Evolutionary conservation across 352 stramenopile species (phyloP).

Genomic region (Thalassiosira livingstoniorum): DNA sequence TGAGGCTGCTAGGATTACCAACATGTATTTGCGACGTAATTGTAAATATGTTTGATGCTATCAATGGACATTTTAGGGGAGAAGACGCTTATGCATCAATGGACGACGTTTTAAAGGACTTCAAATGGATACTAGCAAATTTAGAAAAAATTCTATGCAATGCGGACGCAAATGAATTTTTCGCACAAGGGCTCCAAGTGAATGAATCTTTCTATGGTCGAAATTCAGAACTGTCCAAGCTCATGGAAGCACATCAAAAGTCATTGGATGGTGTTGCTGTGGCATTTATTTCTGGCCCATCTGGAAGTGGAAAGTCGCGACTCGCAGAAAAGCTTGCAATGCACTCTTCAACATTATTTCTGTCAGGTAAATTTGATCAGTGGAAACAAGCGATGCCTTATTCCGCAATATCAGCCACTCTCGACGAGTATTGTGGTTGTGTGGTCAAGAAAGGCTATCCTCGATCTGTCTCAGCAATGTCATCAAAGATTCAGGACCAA

Average conservation of each 20-base stretch:
- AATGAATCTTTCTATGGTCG: slow-evolving; percentile 13
- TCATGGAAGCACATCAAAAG: slow-evolving; percentile 12
- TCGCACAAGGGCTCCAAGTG: slow-evolving; percentile 2
- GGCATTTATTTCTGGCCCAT: slow-evolving; percentile 17
- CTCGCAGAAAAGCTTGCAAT: slow-evolving; percentile 18
- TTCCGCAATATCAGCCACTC: slow-evolving; percentile 11
- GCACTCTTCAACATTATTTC: slow-evolving; percentile 13
- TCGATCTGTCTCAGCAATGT: not conserved
- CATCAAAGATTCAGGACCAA: not conserved
- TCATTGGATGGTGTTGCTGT: not conserved
- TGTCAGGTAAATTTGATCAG: slow-evolving; percentile 44
- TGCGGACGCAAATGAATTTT: slow-evolving; percentile 1
- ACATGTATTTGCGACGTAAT: slow-evolving; percentile 25
- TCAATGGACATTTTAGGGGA: slow-evolving; percentile 23
- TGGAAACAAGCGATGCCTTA: slow-evolving; percentile 17
- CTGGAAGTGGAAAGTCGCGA: slow-evolving; percentile 18
- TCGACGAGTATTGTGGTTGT: slow-evolving; percentile 20
- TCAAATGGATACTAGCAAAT: slow-evolving; percentile 19
- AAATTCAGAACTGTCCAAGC: not conserved
- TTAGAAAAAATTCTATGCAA: slow-evolving; percentile 4
- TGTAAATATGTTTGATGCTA: slow-evolving; percentile 32
- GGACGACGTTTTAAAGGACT: slow-evolving; percentile 10
- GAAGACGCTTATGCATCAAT: slow-evolving; percentile 26
- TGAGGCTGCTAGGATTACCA: slow-evolving; percentile 25
- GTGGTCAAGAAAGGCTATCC: not conserved